A percentile compares a stretch with the other conserved stretches of the same genome.
Conservation (phyloP, 202 grass and related monocot species). For the Setaria viridis region DNA sequence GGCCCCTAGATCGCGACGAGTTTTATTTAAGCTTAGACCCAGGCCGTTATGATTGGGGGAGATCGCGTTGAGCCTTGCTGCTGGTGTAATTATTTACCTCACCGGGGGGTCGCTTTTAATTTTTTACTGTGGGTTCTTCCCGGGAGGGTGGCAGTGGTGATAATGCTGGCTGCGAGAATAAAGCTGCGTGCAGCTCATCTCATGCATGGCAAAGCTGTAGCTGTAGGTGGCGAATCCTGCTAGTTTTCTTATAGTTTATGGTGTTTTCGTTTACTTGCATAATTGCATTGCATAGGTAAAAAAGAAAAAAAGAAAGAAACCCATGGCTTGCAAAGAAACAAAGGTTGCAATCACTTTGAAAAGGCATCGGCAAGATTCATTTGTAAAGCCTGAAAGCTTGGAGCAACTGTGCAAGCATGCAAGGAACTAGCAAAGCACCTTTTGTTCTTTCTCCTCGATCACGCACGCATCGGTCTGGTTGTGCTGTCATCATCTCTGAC, state of each 20-base stretch:
- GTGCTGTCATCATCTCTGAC: not conserved
- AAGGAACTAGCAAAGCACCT: constrained; percentile 41
- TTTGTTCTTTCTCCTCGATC: constrained; percentile 11
- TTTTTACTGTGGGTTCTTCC: constrained; percentile 48
- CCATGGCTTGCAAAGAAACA: constrained; percentile 9
- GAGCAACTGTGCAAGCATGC: constrained; percentile 40
- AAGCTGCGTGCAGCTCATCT: constrained; percentile 41
- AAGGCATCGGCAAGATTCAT: constrained; percentile 26
- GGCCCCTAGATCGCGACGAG: not conserved
- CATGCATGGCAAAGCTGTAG: constrained; percentile 39
- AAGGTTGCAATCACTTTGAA: constrained; percentile 51
- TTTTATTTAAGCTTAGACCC: constrained; percentile 27
- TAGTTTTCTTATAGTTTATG: constrained; percentile 17
- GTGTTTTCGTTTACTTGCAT: not conserved
- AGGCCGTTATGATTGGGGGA: constrained; percentile 54
- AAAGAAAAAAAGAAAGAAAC: not conserved
- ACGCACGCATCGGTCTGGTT: not conserved
- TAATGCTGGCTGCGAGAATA: constrained; percentile 44
- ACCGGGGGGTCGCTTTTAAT: constrained; percentile 6
- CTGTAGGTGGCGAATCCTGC: constrained; percentile 23
- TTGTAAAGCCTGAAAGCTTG: constrained; percentile 53
- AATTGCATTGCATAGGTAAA: not conserved
- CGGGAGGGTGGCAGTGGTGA: constrained; percentile 22
- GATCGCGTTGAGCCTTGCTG: constrained; percentile 19
- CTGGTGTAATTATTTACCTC: constrained; percentile 58